Evolutionary conservation across 2,329 filamentous ascomycete genomes (phyloP), one percentile per base, ranked within the genome.

Genomic region (Fusarium sambucinum): DNA sequence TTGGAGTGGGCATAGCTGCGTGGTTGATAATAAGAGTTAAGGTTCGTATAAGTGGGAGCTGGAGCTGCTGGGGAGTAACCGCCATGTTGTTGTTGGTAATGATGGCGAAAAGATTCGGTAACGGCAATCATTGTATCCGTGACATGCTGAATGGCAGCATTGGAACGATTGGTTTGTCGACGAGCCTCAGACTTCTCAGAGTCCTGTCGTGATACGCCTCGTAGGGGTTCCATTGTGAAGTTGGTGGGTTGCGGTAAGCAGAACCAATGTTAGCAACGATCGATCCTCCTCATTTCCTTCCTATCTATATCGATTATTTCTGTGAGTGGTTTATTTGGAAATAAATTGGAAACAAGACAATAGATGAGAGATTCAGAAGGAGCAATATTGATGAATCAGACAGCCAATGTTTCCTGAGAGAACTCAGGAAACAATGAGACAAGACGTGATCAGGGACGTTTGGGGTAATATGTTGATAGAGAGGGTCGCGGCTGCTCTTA

Each of bases 41-140:
- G 33, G 23, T 44, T 71, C 25, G 59, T 69, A 48, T 72, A 73
- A 63, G 72, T 64, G 29, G 63, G 63, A 48, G 68, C 59, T 32
- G 71, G 72, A 25, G 63, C 50, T n/a, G 47, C 23, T 35, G 71
- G 72, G 17, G 51, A 56, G 55, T 66, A 58, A 19, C 57, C 67
- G 33, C 51, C 32, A 57, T 70, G 44, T 33, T 65, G 59, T 40
- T 66, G 56, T 16, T 63, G 69, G 48, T 73, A 73, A 25, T 71
- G 72, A 51, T 71, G 65, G 12, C 69, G 69, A 44, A 71, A 74
- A 19, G 72, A 73, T 42, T 74, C 72, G 4, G 72, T 74, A 23
- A 71, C 70, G 16, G 72, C 72, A 38, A 74, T 70, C 71, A 74
- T 73, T 19, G 68, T 70, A 40, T 71, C 67, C 32, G 71, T 54